Evolutionary conservation across 2,329 filamentous ascomycete genomes (phyloP).

Genomic region (Cladosporium sp.): DNA sequence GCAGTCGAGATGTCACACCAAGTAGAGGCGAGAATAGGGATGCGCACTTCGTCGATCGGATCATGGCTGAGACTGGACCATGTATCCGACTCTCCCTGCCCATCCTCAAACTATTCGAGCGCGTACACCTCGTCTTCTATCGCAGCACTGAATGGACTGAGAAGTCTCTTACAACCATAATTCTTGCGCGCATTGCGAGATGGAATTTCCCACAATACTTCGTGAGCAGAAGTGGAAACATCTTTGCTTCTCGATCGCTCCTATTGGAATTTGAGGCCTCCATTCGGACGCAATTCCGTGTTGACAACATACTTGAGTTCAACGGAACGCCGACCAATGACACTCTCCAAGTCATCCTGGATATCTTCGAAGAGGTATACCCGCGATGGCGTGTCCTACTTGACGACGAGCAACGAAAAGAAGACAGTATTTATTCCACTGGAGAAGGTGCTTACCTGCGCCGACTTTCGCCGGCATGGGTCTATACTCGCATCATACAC

Average conservation of each 20-base stretch:
- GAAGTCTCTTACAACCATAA: constrained; percentile 91
- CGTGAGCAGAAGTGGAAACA: constrained; percentile 82
- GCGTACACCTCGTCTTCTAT: constrained; percentile 94
- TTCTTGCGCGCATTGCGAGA: constrained; percentile 82
- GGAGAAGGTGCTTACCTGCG: constrained; percentile 86
- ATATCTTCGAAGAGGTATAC: constrained; percentile 70
- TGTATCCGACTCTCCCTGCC: constrained; percentile 75
- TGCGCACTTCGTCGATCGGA: constrained; percentile 71
- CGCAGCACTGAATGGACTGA: constrained; percentile 96
- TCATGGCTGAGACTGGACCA: constrained; percentile 70
- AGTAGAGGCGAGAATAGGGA: constrained; percentile 58
- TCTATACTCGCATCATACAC: constrained; percentile 89
- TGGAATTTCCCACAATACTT: constrained; percentile 87
- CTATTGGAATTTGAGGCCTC: constrained; percentile 88
- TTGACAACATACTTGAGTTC: constrained; percentile 79
- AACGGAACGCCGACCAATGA: constrained; percentile 65
- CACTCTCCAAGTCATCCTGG: constrained; percentile 63
- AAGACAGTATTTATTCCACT: constrained; percentile 70
- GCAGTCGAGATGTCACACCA: constrained; percentile 36
- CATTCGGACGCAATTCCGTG: constrained; percentile 71
- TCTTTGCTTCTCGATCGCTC: constrained; percentile 71
- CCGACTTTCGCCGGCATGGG: constrained; percentile 84
- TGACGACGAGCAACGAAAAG: constrained; percentile 70
- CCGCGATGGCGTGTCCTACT: constrained; percentile 75
- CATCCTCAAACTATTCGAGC: constrained; percentile 78